Conservation (phyloP, 140 eudicot genomes). For the Senecio squalidus region DNA sequence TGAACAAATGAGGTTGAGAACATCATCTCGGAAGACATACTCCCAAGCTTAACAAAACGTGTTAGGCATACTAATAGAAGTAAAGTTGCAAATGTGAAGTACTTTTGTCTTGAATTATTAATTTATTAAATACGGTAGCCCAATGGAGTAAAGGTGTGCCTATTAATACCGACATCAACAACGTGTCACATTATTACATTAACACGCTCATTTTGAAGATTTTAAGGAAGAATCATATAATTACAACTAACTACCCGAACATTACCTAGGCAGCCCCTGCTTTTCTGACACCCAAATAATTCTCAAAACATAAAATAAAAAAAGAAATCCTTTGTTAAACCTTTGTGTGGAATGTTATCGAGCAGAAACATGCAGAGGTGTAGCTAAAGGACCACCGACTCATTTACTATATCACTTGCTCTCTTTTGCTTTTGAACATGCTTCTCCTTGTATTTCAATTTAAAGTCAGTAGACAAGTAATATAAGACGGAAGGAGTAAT, state of each 20-base stretch:
- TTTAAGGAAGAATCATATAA: constrained; percentile 8
- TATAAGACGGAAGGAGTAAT: too few relatives aligned
- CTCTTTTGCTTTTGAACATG: not conserved
- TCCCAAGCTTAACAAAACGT: too few relatives aligned
- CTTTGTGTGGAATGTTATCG: not conserved
- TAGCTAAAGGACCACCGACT: not conserved
- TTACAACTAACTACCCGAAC: not conserved
- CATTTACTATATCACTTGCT: not conserved
- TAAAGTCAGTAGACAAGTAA: too few relatives aligned
- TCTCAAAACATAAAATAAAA: not conserved
- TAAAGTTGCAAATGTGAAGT: too few relatives aligned
- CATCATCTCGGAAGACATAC: too few relatives aligned
- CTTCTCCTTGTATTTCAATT: too few relatives aligned
- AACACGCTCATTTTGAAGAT: not conserved
- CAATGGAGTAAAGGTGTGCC: not conserved
- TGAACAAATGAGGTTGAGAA: too few relatives aligned
- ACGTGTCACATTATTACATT: constrained; percentile 15
- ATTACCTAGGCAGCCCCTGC: constrained; percentile 5
- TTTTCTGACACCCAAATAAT: not conserved
- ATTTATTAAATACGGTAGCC: not conserved
- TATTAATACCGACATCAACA: not conserved
- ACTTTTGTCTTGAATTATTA: too few relatives aligned
- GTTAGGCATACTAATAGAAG: too few relatives aligned
- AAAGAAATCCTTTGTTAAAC: not conserved
- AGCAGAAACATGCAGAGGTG: not conserved